Conservation (phyloP, 176 grass and related monocot species). For the Urochloa ruziziensis region DNA sequence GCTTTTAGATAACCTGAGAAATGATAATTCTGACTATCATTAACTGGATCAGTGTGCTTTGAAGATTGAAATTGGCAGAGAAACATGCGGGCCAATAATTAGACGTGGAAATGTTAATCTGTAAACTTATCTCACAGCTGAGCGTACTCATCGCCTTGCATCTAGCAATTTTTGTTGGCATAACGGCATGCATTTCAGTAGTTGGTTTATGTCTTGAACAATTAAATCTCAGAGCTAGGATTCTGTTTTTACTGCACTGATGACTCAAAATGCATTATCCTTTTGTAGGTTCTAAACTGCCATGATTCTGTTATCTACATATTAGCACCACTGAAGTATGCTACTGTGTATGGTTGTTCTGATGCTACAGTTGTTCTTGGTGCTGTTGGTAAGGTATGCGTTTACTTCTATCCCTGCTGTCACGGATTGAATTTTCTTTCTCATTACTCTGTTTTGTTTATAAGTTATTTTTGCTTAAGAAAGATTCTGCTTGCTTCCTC, state of each 20-base stretch:
- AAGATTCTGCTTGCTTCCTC: background rate
- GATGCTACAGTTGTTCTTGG: slow-evolving; percentile 76
- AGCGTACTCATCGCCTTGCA: background rate
- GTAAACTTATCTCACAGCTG: background rate
- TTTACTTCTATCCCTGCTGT: too few relatives aligned
- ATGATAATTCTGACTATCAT: slow-evolving; percentile 5
- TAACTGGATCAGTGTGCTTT: background rate
- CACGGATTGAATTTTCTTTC: background rate
- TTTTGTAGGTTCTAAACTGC: slow-evolving; percentile 91
- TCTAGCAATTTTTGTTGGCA: background rate
- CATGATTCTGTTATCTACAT: slow-evolving; percentile 98
- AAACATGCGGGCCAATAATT: background rate
- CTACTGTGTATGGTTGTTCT: slow-evolving; percentile 75
- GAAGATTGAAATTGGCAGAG: background rate
- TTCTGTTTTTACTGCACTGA: background rate
- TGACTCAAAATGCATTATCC: background rate
- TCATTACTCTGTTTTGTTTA: background rate
- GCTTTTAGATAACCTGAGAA: background rate
- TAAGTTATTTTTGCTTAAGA: slow-evolving; percentile 5
- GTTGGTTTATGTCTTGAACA: slow-evolving; percentile 7
- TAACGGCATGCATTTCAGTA: slow-evolving; percentile 17
- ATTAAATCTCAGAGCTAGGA: background rate
- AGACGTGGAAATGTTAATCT: background rate
- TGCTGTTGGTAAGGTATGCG: slow-evolving; percentile 80
- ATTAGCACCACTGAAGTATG: slow-evolving; percentile 81